Conservation (phyloP, 169 alveolate genomes). For the Eimeria sp. region DNA sequence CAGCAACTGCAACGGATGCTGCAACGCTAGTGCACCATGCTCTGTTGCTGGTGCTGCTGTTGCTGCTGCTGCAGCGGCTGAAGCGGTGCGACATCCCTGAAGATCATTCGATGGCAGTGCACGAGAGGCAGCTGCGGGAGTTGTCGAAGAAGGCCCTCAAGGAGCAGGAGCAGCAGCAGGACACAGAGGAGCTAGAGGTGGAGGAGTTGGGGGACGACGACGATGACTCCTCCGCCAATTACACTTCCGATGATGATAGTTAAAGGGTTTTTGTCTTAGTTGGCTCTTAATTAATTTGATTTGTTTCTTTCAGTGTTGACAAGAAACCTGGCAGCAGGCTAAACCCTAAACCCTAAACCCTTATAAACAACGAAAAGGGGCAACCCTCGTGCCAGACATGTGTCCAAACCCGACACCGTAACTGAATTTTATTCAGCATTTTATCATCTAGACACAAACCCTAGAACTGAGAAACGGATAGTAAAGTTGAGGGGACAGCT, state of each 20-base stretch:
- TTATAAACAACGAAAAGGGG: neutral
- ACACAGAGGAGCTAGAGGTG: neutral
- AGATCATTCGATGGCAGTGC: constrained; percentile 36
- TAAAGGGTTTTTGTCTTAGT: neutral
- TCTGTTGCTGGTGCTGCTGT: neutral
- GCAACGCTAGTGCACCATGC: neutral
- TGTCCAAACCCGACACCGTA: too few relatives aligned
- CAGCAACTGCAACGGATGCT: neutral
- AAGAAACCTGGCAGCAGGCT: neutral
- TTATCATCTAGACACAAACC: neutral
- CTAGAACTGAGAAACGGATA: neutral
- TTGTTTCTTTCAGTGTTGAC: neutral
- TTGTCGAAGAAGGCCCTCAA: neutral
- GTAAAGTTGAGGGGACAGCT: neutral
- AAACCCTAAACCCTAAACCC: constrained; percentile 19
- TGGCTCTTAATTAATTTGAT: neutral
- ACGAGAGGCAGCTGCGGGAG: constrained; percentile 53
- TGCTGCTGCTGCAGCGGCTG: constrained; percentile 64
- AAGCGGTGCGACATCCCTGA: constrained; percentile 17
- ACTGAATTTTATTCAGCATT: too few relatives aligned
- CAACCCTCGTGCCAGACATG: too few relatives aligned
- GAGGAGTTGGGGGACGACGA: neutral
- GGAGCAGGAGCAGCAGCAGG: constrained; percentile 55
- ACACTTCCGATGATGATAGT: neutral
- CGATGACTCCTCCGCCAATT: neutral